Evolutionary conservation across 176 grass and related monocot species (phyloP).

Genomic region (Cenchrus americanus): DNA sequence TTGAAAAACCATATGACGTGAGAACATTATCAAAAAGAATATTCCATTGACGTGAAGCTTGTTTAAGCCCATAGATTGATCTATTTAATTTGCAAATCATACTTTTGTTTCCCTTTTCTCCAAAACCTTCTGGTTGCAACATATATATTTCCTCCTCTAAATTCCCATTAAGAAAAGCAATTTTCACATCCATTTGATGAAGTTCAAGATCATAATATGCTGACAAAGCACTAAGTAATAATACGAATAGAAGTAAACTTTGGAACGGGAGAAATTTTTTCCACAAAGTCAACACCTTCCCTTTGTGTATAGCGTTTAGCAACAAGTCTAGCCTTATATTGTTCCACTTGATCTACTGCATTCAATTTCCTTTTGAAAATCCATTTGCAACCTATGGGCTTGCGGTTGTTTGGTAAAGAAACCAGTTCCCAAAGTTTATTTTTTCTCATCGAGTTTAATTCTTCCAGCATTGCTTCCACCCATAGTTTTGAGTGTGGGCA

Average conservation of each 20-base stretch:
- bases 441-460: neutral
- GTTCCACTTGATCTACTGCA: neutral
- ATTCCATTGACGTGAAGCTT: neutral
- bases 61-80: neutral
- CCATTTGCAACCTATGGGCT: neutral
- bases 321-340: neutral
- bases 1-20: neutral
- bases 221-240: neutral
- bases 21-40: constrained; percentile 6
- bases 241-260: neutral
- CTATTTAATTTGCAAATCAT: neutral
- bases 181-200: neutral
- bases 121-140: neutral
- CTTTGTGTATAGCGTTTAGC: neutral
- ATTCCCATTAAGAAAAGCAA: neutral
- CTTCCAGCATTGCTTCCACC: neutral
- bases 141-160: neutral
- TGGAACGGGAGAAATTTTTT: neutral
- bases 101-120: neutral
- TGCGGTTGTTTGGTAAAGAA: neutral
- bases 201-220: neutral
- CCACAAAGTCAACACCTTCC: neutral
- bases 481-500: neutral
- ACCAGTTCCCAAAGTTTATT: neutral
- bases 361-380: neutral